These are phyloP conservation scores for Arthroderma sp. DNA, from an alignment of 2,329 filamentous ascomycete species.

Conservation along the genomic window DNA sequence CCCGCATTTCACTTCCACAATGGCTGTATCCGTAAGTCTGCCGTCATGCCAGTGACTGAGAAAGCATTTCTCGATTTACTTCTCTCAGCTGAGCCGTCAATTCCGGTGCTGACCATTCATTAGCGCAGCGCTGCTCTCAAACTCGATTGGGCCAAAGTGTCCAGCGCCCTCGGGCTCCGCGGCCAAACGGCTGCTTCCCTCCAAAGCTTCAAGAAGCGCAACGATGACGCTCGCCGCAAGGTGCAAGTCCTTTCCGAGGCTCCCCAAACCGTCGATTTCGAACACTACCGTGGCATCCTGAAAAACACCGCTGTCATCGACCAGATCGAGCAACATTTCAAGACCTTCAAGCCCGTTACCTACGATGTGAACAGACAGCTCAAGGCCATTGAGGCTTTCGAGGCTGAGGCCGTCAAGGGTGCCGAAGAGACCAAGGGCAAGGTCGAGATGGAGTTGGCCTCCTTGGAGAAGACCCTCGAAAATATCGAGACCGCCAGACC, in stretches of 20 bases:
- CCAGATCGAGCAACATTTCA: slow-evolving; percentile 95
- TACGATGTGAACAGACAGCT: slow-evolving; percentile 91
- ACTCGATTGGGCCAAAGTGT: slow-evolving; percentile 97
- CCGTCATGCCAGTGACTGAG: no score
- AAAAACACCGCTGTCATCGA: slow-evolving; percentile 95
- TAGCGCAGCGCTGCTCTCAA: slow-evolving; percentile 97
- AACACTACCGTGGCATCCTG: slow-evolving; percentile 76
- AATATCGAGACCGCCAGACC: slow-evolving; percentile 95
- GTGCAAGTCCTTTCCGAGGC: slow-evolving; percentile 71
- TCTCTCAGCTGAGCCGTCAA: slow-evolving; percentile 11
- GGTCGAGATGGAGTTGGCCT: slow-evolving; percentile 88
- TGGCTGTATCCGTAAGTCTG: slow-evolving; percentile 28
- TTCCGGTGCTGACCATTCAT: slow-evolving; percentile 6
- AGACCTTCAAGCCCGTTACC: slow-evolving; percentile 75
- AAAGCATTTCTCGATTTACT: background rate
- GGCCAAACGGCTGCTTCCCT: slow-evolving; percentile 87
- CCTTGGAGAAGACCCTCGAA: slow-evolving; percentile 84
- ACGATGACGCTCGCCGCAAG: slow-evolving; percentile 95
- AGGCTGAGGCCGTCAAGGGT: slow-evolving; percentile 92
- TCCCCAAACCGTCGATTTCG: slow-evolving; percentile 80
- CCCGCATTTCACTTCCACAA: slow-evolving; percentile 24
- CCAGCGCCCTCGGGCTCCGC: slow-evolving; percentile 85
- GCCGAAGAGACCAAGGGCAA: slow-evolving; percentile 92
- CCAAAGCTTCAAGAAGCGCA: slow-evolving; percentile 97
- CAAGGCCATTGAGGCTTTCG: slow-evolving; percentile 96